Conservation (phyloP, 2,329 filamentous ascomycete species). For the Monascus ruber region DNA sequence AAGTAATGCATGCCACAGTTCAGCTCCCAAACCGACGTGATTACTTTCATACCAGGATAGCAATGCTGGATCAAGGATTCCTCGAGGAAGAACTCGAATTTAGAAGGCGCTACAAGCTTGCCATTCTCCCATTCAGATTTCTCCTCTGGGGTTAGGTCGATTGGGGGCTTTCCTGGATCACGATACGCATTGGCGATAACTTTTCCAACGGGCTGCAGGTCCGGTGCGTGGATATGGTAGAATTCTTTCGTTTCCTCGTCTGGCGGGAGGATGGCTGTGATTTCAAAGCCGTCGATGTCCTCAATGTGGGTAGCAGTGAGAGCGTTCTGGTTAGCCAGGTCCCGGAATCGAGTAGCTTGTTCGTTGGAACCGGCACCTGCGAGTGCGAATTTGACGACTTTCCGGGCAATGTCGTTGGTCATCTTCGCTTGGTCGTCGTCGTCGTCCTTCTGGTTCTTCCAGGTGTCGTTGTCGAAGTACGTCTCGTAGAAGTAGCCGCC, state of each 20-base stretch:
- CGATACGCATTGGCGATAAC: constrained; percentile 42
- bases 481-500: constrained; percentile 40
- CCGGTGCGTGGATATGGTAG: constrained; percentile 32
- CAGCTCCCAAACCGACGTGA: constrained; percentile 44
- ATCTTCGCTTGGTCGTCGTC: constrained; percentile 24
- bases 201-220: constrained; percentile 42
- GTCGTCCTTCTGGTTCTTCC: constrained; percentile 23
- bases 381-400: constrained; percentile 41
- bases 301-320: constrained; percentile 33
- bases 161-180: constrained; percentile 28
- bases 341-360: constrained; percentile 26
- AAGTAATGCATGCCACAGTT: constrained; percentile 54
- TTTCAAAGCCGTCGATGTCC: constrained; percentile 49
- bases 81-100: constrained; percentile 57
- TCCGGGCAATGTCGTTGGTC: constrained; percentile 35
- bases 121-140: constrained; percentile 12
- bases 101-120: constrained; percentile 7
- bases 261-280: constrained; percentile 43
- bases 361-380: constrained; percentile 35
- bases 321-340: constrained; percentile 20
- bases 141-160: constrained; percentile 28
- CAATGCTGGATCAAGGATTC: constrained; percentile 46
- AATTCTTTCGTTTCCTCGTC: constrained; percentile 35
- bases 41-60: constrained; percentile 54
- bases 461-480: constrained; percentile 31